Conservation (phyloP, 805 yeast genomes). For the Candida saitoana region DNA sequence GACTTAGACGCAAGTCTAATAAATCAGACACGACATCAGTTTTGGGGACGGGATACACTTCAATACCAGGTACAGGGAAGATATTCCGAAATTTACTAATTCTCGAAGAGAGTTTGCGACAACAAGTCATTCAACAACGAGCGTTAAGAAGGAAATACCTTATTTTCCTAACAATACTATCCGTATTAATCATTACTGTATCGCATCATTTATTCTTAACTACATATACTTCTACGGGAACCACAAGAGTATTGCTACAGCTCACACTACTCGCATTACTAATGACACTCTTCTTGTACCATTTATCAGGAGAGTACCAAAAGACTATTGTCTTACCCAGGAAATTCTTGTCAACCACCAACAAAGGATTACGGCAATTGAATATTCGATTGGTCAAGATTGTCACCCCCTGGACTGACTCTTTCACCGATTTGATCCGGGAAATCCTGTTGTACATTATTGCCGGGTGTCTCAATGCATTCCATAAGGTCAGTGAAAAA, state of each 20-base stretch:
- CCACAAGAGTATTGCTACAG: conserved; percentile 40
- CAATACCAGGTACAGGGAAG: conserved; percentile 56
- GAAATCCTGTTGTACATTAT: conserved; percentile 31
- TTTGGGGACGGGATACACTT: conserved; percentile 26
- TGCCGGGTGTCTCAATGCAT: conserved; percentile 23
- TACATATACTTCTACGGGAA: conserved; percentile 18
- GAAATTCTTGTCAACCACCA: conserved; percentile 73
- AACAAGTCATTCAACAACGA: conserved; percentile 72
- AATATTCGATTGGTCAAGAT: conserved; percentile 74
- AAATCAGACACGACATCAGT: conserved; percentile 10
- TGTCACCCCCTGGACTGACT: conserved; percentile 31
- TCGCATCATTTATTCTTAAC: conserved; percentile 35
- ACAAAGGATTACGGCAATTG: conserved; percentile 82
- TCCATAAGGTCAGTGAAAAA: conserved; percentile 34
- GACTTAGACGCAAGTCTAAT: conserved; percentile 20
- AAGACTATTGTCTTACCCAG: conserved; percentile 82
- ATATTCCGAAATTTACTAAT: conserved; percentile 78
- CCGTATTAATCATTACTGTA: conserved; percentile 38
- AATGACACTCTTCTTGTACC: conserved; percentile 72
- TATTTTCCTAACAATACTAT: conserved; percentile 43
- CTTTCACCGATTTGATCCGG: conserved; percentile 31
- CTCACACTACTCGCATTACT: conserved; percentile 57
- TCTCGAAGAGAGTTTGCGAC: conserved; percentile 79
- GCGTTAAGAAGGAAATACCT: conserved; percentile 60
- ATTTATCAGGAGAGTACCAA: conserved; percentile 83